phyloP scores from a whole-genome alignment of 139 green algal genomes.

The Volvox reticuliferus region DNA sequence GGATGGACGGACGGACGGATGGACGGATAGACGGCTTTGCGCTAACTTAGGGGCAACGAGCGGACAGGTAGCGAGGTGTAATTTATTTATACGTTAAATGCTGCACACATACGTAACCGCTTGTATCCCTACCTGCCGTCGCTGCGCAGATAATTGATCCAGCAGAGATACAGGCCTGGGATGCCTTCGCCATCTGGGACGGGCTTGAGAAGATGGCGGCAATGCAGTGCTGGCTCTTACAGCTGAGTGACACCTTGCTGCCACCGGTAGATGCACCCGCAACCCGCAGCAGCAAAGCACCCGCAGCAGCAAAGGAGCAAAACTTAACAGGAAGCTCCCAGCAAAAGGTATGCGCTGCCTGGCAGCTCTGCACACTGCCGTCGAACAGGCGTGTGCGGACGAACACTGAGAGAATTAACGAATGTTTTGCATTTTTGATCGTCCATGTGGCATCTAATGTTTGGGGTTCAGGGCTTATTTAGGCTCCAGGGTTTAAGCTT shows the following conservation, averaged over 20 bases:
- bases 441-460: not conserved
- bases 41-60: not conserved
- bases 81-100: not conserved
- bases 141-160: not conserved
- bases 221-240: not conserved
- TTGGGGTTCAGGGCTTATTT: not conserved
- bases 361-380: too few species aligned
- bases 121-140: not conserved
- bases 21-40: not conserved
- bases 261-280: not conserved
- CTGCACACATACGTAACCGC: not conserved
- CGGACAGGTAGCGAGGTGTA: not conserved
- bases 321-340: too few species aligned
- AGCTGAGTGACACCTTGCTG: not conserved
- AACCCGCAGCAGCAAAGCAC: too few species aligned
- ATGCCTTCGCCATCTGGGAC: not conserved
- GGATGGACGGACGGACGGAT: too few species aligned
- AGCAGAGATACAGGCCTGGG: not conserved
- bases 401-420: too few species aligned
- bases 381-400: too few species aligned
- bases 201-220: not conserved
- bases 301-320: too few species aligned
- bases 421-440: too few species aligned
- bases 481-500: not conserved
- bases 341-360: too few species aligned